Conservation (phyloP, 2,329 filamentous ascomycete genomes). For the Penicillium sp. region DNA sequence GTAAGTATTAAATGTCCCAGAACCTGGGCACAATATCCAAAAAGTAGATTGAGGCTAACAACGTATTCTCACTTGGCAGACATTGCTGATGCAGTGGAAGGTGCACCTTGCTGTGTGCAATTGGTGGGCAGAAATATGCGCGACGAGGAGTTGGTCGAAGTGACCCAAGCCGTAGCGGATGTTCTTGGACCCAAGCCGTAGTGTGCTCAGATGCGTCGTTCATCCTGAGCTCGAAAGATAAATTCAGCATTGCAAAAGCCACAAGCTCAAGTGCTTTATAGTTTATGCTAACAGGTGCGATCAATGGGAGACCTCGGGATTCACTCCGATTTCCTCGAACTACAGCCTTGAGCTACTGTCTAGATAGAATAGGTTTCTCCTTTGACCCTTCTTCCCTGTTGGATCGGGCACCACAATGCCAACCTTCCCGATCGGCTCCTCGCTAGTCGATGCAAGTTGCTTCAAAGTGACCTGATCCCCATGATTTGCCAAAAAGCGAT, state of each 20-base stretch:
- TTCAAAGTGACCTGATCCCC: slow-evolving; percentile 6
- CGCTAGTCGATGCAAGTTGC: slow-evolving; percentile 1
- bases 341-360: not conserved
- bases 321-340: not conserved
- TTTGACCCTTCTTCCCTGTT: slow-evolving; percentile 1
- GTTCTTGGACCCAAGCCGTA: not conserved
- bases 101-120: slow-evolving; percentile 45
- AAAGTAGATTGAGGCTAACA: not conserved
- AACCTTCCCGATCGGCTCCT: slow-evolving; percentile 7
- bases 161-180: not conserved
- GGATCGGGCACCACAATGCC: slow-evolving; percentile 5
- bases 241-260: too few relatives aligned
- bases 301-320: not conserved
- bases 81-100: slow-evolving; percentile 32
- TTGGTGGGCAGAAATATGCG: slow-evolving; percentile 35
- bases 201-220: too few relatives aligned
- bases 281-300: too few relatives aligned
- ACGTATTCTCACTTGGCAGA: slow-evolving; percentile 1
- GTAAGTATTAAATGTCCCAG: not conserved
- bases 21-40: not conserved
- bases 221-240: too few relatives aligned
- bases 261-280: too few relatives aligned
- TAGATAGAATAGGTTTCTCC: slow-evolving; percentile 8
- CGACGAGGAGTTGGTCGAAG: slow-evolving; percentile 18
- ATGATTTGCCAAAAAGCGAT: slow-evolving; percentile 55